Percentiles rank a stretch among this genome's conserved stretches.
Evolutionary conservation across 345 rosid species (phyloP).

Genomic region (Passiflora organensis): DNA sequence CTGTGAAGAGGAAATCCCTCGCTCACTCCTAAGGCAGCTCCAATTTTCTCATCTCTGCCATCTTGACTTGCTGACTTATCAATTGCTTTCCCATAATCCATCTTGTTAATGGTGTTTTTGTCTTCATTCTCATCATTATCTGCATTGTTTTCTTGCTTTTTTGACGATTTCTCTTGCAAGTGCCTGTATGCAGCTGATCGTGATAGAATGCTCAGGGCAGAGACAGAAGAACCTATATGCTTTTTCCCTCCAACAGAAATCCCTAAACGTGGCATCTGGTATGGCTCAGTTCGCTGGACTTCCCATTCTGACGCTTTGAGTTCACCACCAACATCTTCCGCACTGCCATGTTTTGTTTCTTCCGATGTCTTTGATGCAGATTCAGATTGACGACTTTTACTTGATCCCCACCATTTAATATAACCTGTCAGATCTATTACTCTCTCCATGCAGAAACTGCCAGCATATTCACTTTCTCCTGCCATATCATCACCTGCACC

Average conservation of each 20-base stretch:
- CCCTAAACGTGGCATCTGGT: constrained; percentile 80
- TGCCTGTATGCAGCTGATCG: constrained; percentile 74
- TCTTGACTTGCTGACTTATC: constrained; percentile 60
- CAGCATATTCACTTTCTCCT: constrained; percentile 61
- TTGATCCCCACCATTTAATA: constrained; percentile 91
- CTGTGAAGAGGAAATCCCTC: constrained; percentile 70
- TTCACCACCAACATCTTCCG: constrained; percentile 67
- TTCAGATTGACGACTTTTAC: constrained; percentile 65
- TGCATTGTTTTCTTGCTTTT: constrained; percentile 47
- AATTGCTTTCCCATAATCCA: constrained; percentile 69
- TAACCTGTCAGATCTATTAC: constrained; percentile 77
- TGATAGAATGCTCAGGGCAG: constrained; percentile 80
- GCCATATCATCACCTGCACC: constrained; percentile 72
- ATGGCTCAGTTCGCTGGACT: constrained; percentile 69
- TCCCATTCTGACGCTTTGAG: constrained; percentile 68
- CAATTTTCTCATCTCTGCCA: constrained; percentile 41
- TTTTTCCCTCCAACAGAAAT: constrained; percentile 39
- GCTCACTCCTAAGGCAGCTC: constrained; percentile 51
- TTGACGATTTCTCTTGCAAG: constrained; percentile 73
- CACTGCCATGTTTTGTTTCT: constrained; percentile 44
- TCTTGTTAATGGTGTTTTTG: constrained; percentile 59
- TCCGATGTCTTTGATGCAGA: constrained; percentile 57
- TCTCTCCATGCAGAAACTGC: constrained; percentile 72
- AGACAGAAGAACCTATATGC: constrained; percentile 42
- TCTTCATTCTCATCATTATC: constrained; percentile 82